phyloP scores from a whole-genome alignment of 352 stramenopile species.

The Thalassiosira hispida region DNA sequence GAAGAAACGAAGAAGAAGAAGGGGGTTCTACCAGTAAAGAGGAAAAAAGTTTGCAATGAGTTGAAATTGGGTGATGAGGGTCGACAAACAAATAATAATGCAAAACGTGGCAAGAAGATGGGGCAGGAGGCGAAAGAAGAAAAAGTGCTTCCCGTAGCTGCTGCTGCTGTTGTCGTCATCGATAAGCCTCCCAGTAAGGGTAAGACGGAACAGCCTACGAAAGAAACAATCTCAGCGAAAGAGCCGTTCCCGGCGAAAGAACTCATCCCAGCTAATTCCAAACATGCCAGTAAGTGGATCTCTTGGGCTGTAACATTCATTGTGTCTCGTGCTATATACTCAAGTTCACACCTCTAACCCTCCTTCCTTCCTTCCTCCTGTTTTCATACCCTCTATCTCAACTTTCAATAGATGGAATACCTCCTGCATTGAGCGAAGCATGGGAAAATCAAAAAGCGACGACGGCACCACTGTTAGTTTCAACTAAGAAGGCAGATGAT shows the following conservation, averaged over 20 bases:
- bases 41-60: slow-evolving; percentile 1
- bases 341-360: too few relatives aligned
- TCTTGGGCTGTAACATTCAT: not conserved
- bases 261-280: not conserved
- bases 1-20: not conserved
- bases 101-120: too few relatives aligned
- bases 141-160: too few relatives aligned
- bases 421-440: slow-evolving; percentile 12
- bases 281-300: not conserved
- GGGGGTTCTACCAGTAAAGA: not conserved
- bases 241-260: too few relatives aligned
- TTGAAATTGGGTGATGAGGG: not conserved
- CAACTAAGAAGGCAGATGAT: not conserved
- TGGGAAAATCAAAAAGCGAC: slow-evolving; percentile 26
- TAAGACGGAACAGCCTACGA: not conserved
- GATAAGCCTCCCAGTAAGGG: too few relatives aligned
- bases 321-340: too few relatives aligned
- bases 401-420: slow-evolving; percentile 26
- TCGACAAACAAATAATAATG: not conserved
- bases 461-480: not conserved
- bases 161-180: too few relatives aligned
- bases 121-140: not conserved
- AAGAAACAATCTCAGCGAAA: not conserved
- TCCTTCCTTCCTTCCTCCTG: not conserved
- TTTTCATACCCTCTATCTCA: not conserved